phyloP scores from a whole-genome alignment of 768 basidiomycete genomes.

The Scleroderma bovista region DNA sequence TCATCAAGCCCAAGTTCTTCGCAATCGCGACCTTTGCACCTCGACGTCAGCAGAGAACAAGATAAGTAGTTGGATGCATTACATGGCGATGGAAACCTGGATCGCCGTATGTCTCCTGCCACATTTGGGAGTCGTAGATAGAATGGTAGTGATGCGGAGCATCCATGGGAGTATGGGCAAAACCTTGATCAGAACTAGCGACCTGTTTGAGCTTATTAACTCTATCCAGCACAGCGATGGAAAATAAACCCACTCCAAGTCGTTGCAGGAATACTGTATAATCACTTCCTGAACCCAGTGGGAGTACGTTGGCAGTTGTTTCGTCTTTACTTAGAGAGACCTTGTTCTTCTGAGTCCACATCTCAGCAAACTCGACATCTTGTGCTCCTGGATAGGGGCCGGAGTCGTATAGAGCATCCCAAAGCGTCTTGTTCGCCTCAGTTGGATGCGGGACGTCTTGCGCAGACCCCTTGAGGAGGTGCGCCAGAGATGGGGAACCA shows the following conservation, averaged over 20 bases:
- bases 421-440: constrained; percentile 45
- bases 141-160: constrained; percentile 74
- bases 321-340: constrained; percentile 14
- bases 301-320: constrained; percentile 38
- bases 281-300: constrained; percentile 86
- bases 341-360: constrained; percentile 34
- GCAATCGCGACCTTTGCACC: constrained; percentile 54
- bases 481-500: constrained; percentile 63
- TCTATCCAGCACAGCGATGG: background rate
- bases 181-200: constrained; percentile 30
- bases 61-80: constrained; percentile 15
- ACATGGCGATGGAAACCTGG: constrained; percentile 73
- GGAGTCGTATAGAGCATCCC: constrained; percentile 50
- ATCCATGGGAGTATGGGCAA: constrained; percentile 38
- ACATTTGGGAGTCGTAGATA: constrained; percentile 66
- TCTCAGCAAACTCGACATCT: constrained; percentile 38
- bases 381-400: constrained; percentile 44
- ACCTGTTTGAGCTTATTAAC: constrained; percentile 18
- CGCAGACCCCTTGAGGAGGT: constrained; percentile 49
- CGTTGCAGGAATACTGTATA: constrained; percentile 89
- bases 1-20: constrained; percentile 57
- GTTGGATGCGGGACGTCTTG: constrained; percentile 53
- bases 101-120: constrained; percentile 74
- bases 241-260: constrained; percentile 46
- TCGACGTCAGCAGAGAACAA: background rate